phyloP scores from a whole-genome alignment of 139 green algal species.

The Chlamydomonas schloesseri region DNA sequence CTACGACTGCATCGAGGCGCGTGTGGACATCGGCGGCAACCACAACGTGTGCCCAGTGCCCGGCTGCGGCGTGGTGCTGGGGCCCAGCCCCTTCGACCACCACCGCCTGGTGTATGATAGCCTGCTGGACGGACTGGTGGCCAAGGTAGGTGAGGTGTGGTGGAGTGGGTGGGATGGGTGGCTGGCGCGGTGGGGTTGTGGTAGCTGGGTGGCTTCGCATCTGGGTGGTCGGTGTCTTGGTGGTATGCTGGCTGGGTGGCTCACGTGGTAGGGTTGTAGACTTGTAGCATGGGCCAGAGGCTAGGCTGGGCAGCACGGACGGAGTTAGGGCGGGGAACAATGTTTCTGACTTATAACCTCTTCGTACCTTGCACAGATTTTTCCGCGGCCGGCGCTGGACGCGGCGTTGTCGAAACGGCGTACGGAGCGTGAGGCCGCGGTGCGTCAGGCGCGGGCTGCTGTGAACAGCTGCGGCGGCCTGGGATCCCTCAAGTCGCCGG shows the following conservation, averaged over 20 bases:
- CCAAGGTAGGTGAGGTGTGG: constrained; percentile 41
- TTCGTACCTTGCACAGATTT: too few relatives aligned
- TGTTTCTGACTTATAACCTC: too few relatives aligned
- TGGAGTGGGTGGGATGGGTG: neutral
- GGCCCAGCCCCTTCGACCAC: constrained; percentile 58
- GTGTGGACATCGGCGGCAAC: constrained; percentile 50
- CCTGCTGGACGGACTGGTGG: constrained; percentile 49
- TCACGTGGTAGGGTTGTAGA: too few relatives aligned
- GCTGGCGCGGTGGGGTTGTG: neutral
- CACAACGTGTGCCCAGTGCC: constrained; percentile 53
- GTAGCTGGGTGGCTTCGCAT: too few relatives aligned
- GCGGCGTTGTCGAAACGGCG: constrained; percentile 42
- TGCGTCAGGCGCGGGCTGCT: constrained; percentile 17
- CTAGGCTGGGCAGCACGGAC: too few relatives aligned
- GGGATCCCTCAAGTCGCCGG: neutral
- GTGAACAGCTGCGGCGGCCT: neutral
- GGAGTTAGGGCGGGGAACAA: too few relatives aligned
- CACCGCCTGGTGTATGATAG: constrained; percentile 56
- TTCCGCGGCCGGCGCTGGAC: constrained; percentile 54
- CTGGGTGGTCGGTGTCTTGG: too few relatives aligned
- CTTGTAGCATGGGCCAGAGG: too few relatives aligned
- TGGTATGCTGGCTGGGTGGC: too few relatives aligned
- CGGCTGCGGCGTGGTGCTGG: constrained; percentile 53
- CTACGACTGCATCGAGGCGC: constrained; percentile 57
- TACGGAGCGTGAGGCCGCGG: constrained; percentile 51